These are phyloP conservation scores for Metschnikowia matae DNA, from an alignment of 805 yeast genomes.

Conservation along the genomic window DNA sequence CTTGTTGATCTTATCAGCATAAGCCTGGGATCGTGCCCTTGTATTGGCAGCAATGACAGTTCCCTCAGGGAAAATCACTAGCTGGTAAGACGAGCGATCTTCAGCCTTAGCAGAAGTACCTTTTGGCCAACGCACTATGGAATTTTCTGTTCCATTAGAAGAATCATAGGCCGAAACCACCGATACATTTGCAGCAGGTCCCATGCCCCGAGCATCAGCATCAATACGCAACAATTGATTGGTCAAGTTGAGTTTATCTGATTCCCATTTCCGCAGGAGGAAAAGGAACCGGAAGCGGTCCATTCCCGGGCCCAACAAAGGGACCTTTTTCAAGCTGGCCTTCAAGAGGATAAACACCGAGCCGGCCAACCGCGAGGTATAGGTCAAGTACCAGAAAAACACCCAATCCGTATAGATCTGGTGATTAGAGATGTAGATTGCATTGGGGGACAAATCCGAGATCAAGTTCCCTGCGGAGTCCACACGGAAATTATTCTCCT, in stretches of 20 bases:
- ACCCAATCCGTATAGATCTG: constrained; percentile 95
- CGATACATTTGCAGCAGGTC: constrained; percentile 44
- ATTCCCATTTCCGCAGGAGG: constrained; percentile 81
- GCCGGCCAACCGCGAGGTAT: constrained; percentile 62
- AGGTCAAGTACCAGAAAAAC: constrained; percentile 80
- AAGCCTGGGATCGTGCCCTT: constrained; percentile 50
- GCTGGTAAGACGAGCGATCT: constrained; percentile 40
- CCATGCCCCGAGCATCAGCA: constrained; percentile 55
- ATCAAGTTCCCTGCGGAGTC: constrained; percentile 20
- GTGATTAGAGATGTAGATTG: constrained; percentile 80
- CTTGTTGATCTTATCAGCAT: constrained; percentile 48
- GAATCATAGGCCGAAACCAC: constrained; percentile 18
- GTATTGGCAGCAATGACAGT: constrained; percentile 77
- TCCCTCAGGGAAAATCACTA: constrained; percentile 90
- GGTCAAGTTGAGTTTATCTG: constrained; percentile 58
- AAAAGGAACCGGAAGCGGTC: constrained; percentile 70
- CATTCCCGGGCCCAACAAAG: constrained; percentile 87
- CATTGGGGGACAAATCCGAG: constrained; percentile 41
- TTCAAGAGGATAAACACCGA: constrained; percentile 72
- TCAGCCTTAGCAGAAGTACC: constrained; percentile 13
- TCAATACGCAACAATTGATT: constrained; percentile 54
- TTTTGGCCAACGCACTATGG: constrained; percentile 29
- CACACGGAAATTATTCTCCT: constrained; percentile 23
- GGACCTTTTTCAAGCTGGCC: constrained; percentile 62
- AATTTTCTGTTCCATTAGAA: background rate